Conservation (phyloP, 225 moss, liverwort and hornwort genomes). For the Rhytidiadelphus loreus region DNA sequence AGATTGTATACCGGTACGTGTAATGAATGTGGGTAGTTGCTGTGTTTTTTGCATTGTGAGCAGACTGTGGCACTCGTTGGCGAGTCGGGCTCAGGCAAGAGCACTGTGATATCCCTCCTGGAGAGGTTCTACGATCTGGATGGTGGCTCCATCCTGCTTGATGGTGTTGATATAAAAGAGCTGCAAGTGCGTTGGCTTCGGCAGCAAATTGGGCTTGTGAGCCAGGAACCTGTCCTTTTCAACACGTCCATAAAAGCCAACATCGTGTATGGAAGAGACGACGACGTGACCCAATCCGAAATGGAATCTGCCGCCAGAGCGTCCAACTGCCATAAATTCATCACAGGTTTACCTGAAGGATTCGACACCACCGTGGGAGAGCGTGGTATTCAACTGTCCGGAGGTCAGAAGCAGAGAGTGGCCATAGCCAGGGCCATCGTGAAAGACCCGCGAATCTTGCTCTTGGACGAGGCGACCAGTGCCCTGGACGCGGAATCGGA, state of each 20-base stretch:
- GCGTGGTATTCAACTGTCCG: constrained; percentile 65
- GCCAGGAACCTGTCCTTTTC: constrained; percentile 78
- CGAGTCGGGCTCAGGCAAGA: constrained; percentile 52
- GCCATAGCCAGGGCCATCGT: constrained; percentile 81
- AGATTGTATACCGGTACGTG: not conserved
- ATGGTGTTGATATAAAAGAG: constrained; percentile 37
- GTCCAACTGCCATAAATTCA: constrained; percentile 65
- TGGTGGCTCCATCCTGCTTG: constrained; percentile 37
- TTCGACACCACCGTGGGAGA: constrained; percentile 71
- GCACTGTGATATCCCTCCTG: constrained; percentile 48
- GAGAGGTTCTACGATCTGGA: constrained; percentile 58
- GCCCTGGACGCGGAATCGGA: constrained; percentile 87
- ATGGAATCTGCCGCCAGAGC: constrained; percentile 57
- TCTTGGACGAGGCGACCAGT: constrained; percentile 74
- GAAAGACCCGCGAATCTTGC: constrained; percentile 63
- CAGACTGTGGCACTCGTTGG: constrained; percentile 64
- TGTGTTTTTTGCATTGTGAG: not conserved
- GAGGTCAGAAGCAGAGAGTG: constrained; percentile 80
- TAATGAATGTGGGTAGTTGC: not conserved
- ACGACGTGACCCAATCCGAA: constrained; percentile 28
- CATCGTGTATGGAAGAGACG: constrained; percentile 66
- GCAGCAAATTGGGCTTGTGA: constrained; percentile 79
- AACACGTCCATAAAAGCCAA: constrained; percentile 63
- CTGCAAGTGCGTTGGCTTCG: constrained; percentile 69
- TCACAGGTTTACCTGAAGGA: constrained; percentile 51